phyloP scores from a whole-genome alignment of 805 yeast species.

The Suhomyces tanzawaensis region DNA sequence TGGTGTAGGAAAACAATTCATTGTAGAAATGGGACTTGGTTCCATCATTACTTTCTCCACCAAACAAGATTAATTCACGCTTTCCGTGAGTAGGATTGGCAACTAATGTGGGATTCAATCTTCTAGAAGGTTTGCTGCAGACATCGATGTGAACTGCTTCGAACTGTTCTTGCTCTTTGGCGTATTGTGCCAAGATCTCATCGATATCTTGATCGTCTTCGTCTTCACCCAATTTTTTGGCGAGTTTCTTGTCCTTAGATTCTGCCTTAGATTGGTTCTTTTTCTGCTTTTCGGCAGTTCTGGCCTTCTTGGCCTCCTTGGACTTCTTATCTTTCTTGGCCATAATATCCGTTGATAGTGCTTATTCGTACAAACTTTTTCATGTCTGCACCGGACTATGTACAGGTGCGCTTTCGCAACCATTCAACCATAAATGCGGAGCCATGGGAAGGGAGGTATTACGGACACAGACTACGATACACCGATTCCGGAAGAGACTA shows the following conservation, averaged over 20 bases:
- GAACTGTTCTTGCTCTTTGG: slow-evolving; percentile 75
- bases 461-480: no score
- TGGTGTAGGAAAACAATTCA: slow-evolving; percentile 69
- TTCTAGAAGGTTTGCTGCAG: slow-evolving; percentile 57
- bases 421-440: no score
- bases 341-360: no score
- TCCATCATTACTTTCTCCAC: slow-evolving; percentile 72
- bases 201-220: slow-evolving; percentile 88
- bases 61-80: slow-evolving; percentile 78
- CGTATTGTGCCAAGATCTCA: slow-evolving; percentile 71
- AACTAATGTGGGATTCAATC: slow-evolving; percentile 74
- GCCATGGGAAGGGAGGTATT: no score
- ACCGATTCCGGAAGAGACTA: no score
- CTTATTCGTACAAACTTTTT: no score
- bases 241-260: slow-evolving; percentile 66
- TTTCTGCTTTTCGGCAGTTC: slow-evolving; percentile 77
- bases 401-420: no score
- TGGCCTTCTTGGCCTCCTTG: slow-evolving; percentile 88
- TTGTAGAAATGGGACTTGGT: slow-evolving; percentile 69
- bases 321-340: slow-evolving; percentile 85
- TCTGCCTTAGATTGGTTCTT: slow-evolving; percentile 77
- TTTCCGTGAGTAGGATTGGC: slow-evolving; percentile 74
- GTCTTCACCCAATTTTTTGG: slow-evolving; percentile 72
- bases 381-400: no score
- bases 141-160: slow-evolving; percentile 65